These are phyloP conservation scores for Quercus suber DNA, from an alignment of 306 rosid genomes.

Conservation along the genomic window DNA sequence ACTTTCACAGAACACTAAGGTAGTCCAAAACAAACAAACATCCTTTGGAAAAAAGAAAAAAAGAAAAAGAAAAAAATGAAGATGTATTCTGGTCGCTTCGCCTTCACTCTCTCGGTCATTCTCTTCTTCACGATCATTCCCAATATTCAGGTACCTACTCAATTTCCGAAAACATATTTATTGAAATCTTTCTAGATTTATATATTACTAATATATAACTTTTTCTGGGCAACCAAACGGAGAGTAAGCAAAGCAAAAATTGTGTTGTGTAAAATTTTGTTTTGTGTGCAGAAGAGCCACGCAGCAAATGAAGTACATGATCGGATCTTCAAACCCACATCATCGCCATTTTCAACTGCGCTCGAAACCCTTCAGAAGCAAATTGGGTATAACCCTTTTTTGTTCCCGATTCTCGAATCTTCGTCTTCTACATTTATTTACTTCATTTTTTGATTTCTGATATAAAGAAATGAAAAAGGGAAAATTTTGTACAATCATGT, in stretches of 20 bases:
- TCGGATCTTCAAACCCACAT: background rate
- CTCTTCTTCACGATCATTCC: conserved; percentile 30
- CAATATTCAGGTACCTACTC: conserved; percentile 25
- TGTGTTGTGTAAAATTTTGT: background rate
- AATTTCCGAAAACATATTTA: background rate
- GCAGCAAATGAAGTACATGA: conserved; percentile 1
- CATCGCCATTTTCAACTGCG: conserved; percentile 48
- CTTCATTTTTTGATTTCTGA: background rate
- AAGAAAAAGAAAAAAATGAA: too few species aligned
- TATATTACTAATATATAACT: background rate
- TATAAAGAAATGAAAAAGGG: background rate
- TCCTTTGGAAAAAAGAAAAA: too few species aligned
- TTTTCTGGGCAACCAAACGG: background rate
- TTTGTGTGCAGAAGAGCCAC: conserved; percentile 38
- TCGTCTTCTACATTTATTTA: background rate
- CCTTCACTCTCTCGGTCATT: conserved; percentile 25
- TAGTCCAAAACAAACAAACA: background rate
- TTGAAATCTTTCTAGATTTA: background rate
- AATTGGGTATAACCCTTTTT: conserved; percentile 29
- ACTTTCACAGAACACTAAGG: background rate
- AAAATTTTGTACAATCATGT: background rate
- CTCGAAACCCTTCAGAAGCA: conserved; percentile 60
- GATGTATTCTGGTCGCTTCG: background rate
- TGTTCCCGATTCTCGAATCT: background rate
- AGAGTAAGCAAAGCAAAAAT: background rate